Evolutionary conservation across 768 basidiomycete species (phyloP).

Genomic region (Sutorius australiensis): DNA sequence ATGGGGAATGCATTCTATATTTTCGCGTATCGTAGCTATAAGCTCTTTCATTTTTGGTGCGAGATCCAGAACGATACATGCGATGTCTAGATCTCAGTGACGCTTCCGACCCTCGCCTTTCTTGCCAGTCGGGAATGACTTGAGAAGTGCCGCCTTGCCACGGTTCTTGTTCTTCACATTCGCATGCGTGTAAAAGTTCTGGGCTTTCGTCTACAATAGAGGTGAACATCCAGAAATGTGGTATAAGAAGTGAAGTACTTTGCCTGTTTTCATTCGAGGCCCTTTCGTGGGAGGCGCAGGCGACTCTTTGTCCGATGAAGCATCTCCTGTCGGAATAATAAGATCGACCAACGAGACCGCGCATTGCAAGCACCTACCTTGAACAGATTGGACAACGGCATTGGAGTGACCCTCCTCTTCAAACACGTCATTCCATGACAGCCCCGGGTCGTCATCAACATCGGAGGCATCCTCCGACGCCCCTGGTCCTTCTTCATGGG

Average conservation of each 20-base stretch:
- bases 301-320: slow-evolving; percentile 33
- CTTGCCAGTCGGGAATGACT: slow-evolving; percentile 53
- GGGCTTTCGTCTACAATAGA: slow-evolving; percentile 67
- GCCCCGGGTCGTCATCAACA: slow-evolving; percentile 41
- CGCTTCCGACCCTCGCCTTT: slow-evolving; percentile 40
- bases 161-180: slow-evolving; percentile 90
- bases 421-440: slow-evolving; percentile 89
- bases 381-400: slow-evolving; percentile 7
- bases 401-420: slow-evolving; percentile 42
- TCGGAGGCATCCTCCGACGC: slow-evolving; percentile 33
- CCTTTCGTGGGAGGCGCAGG: slow-evolving; percentile 48
- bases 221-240: slow-evolving; percentile 6
- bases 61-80: slow-evolving; percentile 7
- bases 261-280: slow-evolving; percentile 89
- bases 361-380: slow-evolving; percentile 18
- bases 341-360: slow-evolving; percentile 1
- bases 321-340: slow-evolving; percentile 25
- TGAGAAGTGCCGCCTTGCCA: slow-evolving; percentile 56
- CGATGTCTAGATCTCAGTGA: slow-evolving; percentile 17
- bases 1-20: slow-evolving; percentile 3
- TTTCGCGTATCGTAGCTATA: slow-evolving; percentile 13
- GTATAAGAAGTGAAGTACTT: slow-evolving; percentile 43
- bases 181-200: slow-evolving; percentile 81
- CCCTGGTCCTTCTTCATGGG: slow-evolving; percentile 41
- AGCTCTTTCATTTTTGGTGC: slow-evolving; percentile 9